Evolutionary conservation across 495 filamentous ascomycete species (phyloP).

Genomic region (Trichoderma reesei): DNA sequence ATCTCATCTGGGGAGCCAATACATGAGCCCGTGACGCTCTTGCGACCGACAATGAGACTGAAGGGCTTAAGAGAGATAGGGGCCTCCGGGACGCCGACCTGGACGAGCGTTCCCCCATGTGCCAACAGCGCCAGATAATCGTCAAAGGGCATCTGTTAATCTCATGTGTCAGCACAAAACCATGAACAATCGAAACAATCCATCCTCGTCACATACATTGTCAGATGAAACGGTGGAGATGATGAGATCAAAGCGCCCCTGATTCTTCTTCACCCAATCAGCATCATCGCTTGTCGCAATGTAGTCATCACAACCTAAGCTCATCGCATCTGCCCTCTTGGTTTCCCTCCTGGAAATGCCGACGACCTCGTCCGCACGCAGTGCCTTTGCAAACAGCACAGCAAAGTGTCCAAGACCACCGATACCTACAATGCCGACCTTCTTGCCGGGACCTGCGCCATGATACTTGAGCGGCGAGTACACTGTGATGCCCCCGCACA

Average conservation of each 20-base stretch:
- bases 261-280: conserved; percentile 56
- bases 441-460: conserved; percentile 68
- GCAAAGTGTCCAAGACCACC: conserved; percentile 73
- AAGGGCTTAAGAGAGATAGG: conserved; percentile 51
- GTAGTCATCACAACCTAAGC: conserved; percentile 59
- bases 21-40: conserved; percentile 60
- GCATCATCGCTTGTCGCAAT: conserved; percentile 74
- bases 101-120: conserved; percentile 63
- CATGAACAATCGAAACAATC: neutral
- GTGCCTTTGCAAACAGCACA: conserved; percentile 57
- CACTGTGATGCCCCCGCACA: conserved; percentile 76
- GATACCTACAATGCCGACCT: conserved; percentile 72
- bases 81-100: conserved; percentile 57
- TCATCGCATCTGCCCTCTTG: conserved; percentile 62
- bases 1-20: conserved; percentile 72
- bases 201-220: conserved; percentile 11
- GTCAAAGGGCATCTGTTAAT: conserved; percentile 55
- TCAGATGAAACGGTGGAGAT: conserved; percentile 66
- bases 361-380: conserved; percentile 66
- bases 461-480: conserved; percentile 64
- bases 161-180: neutral
- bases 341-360: conserved; percentile 60
- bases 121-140: conserved; percentile 61
- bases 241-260: conserved; percentile 63
- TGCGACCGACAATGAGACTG: conserved; percentile 57